Base-by-base conservation (phyloP, 2,329 filamentous ascomycete genomes). In the Trichoderma cornu-damae region DNA sequence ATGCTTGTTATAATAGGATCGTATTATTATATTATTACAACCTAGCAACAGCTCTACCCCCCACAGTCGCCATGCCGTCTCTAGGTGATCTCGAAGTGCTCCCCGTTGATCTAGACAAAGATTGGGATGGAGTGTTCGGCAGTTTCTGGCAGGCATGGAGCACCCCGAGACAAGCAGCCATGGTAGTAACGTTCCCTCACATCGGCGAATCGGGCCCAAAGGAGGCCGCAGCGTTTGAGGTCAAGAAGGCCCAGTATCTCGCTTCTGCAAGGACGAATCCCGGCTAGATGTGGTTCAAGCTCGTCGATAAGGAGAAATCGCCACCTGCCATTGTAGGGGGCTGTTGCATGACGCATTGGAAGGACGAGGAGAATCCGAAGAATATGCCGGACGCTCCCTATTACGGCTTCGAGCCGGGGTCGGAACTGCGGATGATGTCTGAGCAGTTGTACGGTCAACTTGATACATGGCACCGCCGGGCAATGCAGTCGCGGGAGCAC, bases 61-160 rank as follows among this genome's bases (percentile, higher is more conserved):
- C 12, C 2, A 38, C 3, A 16, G 1, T 14, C 34, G 30, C 2
- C 4, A 51, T 51, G 49, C 49, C 49, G 6, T 40, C 49, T 18
- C 18, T 40, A 6, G 42, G 11, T 18, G 22, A 30, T 32, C 35
- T 51, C 7, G 18, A 42, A 18, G 11, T 51, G 5, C 16, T 22
- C 16, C 42, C 52, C 16, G 42, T 47, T 20, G 32, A 55, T 38
- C 40, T 55, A 9, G 32, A 35, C 8, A 47, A 46, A 38, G 52
- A 55, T 3, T 55, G 52, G 52, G 42, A 55, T 38, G n/a, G 24
- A 3, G 16, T 55, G 12, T 55, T 55, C 34, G 32, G 30, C 24
- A 37, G 20, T 5, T 55, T 46, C 28, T 55, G 52, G 52, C 37
- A 47, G 22, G 34, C 52, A 47, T 55, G 52, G 52, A 44, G 52